Conservation (phyloP, 805 yeast species). For the Blastobotrys chiropterorum region DNA sequence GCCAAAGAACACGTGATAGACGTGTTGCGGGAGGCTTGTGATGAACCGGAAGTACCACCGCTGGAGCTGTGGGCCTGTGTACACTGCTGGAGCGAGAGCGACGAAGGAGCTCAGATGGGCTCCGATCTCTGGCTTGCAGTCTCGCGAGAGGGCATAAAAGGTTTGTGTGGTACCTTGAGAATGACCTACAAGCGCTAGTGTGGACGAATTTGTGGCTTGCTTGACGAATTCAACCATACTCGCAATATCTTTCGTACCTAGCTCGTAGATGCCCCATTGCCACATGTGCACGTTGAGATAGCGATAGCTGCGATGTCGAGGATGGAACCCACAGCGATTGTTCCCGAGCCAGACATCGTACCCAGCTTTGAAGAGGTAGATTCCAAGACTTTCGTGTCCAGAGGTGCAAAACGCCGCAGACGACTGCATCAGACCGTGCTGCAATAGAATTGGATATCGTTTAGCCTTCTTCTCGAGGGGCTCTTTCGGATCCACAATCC, state of each 20-base stretch:
- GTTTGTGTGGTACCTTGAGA: constrained; percentile 93
- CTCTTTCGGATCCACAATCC: constrained; percentile 48
- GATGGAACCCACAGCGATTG: constrained; percentile 79
- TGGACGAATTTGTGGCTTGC: constrained; percentile 16
- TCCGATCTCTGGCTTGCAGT: constrained; percentile 39
- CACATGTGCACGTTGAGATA: constrained; percentile 54
- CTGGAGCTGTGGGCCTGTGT: constrained; percentile 71
- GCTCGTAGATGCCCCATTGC: constrained; percentile 89
- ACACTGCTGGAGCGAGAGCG: constrained; percentile 87
- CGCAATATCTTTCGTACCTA: constrained; percentile 75
- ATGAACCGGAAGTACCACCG: constrained; percentile 33
- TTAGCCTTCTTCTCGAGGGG: constrained; percentile 25
- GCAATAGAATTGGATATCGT: constrained; percentile 59
- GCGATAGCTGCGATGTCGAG: constrained; percentile 51
- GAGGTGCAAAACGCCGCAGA: constrained; percentile 78
- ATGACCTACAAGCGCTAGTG: constrained; percentile 67
- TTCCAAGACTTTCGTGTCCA: constrained; percentile 74
- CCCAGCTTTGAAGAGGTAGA: constrained; percentile 48
- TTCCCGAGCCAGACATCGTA: constrained; percentile 91
- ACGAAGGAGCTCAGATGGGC: constrained; percentile 59
- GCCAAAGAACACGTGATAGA: constrained; percentile 53
- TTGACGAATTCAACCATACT: constrained; percentile 60
- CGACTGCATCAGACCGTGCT: constrained; percentile 86
- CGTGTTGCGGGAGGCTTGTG: constrained; percentile 19
- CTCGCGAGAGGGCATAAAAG: constrained; percentile 57